phyloP scores from a whole-genome alignment of 2,329 filamentous ascomycete genomes.

The Aspergillus udagawae region DNA sequence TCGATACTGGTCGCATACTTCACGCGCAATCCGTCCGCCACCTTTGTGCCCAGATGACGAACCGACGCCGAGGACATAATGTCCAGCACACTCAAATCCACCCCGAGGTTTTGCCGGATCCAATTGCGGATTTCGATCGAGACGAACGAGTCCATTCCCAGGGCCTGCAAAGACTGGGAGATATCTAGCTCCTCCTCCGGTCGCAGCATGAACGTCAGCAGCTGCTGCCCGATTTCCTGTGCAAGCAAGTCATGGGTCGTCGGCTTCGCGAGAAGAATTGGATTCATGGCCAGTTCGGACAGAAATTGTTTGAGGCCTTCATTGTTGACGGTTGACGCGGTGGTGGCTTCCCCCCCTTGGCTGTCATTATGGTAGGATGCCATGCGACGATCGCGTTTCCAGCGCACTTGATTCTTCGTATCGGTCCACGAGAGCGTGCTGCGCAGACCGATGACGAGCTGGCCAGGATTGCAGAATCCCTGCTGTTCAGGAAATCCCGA shows the following conservation, averaged over 20 bases:
- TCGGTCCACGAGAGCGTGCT: no score
- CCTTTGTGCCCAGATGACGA: no score
- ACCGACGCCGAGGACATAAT: slow-evolving; percentile 10
- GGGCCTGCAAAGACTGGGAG: slow-evolving; percentile 14
- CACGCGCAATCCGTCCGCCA: no score
- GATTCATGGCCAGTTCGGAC: not conserved
- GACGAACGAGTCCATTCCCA: slow-evolving; percentile 28
- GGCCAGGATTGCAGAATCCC: no score
- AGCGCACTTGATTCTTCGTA: not conserved
- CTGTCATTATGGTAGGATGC: slow-evolving; percentile 6
- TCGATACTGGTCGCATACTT: no score
- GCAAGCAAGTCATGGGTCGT: slow-evolving; percentile 10
- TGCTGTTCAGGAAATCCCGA: no score
- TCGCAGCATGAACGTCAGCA: slow-evolving; percentile 16
- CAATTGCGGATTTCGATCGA: slow-evolving; percentile 27
- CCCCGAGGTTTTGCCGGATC: slow-evolving; percentile 14
- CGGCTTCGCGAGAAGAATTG: not conserved
- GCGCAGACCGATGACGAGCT: no score
- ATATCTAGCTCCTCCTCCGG: slow-evolving; percentile 17
- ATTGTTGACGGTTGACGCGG: not conserved
- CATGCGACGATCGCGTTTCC: slow-evolving; percentile 6
- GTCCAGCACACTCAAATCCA: slow-evolving; percentile 25
- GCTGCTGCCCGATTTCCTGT: slow-evolving; percentile 17
- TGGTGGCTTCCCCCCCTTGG: not conserved
- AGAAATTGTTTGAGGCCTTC: slow-evolving; percentile 1